phyloP scores from a whole-genome alignment of 768 basidiomycete species.

The Pulveroboletus sp. region DNA sequence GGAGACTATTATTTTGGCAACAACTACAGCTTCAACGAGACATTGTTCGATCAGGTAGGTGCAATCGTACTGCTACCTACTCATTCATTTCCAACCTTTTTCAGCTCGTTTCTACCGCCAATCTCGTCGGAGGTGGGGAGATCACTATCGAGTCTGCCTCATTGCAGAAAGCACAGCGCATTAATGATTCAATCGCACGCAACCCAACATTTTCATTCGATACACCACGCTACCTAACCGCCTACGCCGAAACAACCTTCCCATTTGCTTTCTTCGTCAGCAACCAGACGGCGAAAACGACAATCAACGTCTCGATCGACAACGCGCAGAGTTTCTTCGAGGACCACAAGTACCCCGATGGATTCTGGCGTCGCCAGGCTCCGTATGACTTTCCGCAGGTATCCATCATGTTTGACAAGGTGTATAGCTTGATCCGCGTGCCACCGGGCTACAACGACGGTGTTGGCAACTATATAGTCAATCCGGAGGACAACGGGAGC shows the following conservation, averaged over 20 bases:
- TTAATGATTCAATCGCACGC: conserved; percentile 25
- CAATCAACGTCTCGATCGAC: conserved; percentile 12
- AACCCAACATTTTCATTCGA: conserved; percentile 24
- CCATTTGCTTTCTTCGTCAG: conserved; percentile 25
- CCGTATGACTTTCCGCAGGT: conserved; percentile 9
- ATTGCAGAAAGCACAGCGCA: conserved; percentile 19
- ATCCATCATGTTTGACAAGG: neutral
- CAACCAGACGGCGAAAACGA: conserved; percentile 20
- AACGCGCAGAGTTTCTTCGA: conserved; percentile 21
- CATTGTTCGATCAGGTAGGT: conserved; percentile 19
- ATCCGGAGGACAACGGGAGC: conserved; percentile 8
- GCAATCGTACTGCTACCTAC: neutral
- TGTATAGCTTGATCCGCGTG: conserved; percentile 3
- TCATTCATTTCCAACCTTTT: neutral
- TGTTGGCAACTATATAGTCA: conserved; percentile 11
- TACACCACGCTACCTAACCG: conserved; percentile 18
- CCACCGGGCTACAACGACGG: conserved; percentile 19
- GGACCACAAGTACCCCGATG: conserved; percentile 14
- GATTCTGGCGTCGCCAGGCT: conserved; percentile 18
- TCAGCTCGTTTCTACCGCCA: conserved; percentile 16
- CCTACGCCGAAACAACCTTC: conserved; percentile 22
- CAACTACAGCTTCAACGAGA: conserved; percentile 26
- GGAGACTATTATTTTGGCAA: conserved; percentile 25
- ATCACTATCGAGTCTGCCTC: conserved; percentile 22
- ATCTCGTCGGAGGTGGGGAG: conserved; percentile 16